Evolutionary conservation across 306 rosid genomes (phyloP).

Genomic region (Gynostemma pentaphyllum): DNA sequence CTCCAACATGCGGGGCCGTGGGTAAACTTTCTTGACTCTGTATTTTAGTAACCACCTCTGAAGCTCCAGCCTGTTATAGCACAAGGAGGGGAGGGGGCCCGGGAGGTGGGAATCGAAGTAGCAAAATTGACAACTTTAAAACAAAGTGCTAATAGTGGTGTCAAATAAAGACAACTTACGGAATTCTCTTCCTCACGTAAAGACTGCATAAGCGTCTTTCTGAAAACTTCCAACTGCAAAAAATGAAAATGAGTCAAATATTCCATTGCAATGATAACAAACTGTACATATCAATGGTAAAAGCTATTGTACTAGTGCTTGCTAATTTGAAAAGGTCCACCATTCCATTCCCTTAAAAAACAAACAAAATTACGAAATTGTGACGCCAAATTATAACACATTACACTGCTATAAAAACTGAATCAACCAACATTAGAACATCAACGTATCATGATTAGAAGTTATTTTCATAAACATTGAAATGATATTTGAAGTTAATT

Average conservation of each 20-base stretch:
- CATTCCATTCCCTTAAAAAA: not conserved
- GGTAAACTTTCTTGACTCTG: constrained; percentile 34
- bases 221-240: constrained; percentile 79
- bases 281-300: not conserved
- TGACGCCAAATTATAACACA: not conserved
- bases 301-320: not conserved
- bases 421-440: not conserved
- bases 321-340: not conserved
- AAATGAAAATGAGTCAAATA: constrained; percentile 2
- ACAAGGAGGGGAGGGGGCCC: too few relatives aligned
- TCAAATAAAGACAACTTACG: constrained; percentile 24
- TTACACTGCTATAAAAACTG: not conserved
- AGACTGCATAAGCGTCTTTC: constrained; percentile 81
- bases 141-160: not conserved
- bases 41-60: constrained; percentile 28
- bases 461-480: not conserved
- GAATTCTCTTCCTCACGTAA: constrained; percentile 63
- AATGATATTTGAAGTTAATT: not conserved
- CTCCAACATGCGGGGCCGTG: constrained; percentile 40
- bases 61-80: constrained; percentile 33
- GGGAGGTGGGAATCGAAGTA: constrained; percentile 1
- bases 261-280: not conserved
- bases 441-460: not conserved
- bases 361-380: not conserved
- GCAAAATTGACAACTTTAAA: constrained; percentile 1